Evolutionary conservation across 2,329 filamentous ascomycete genomes (phyloP), one percentile per base, ranked within the genome.

Genomic region (Thermomyces lanuginosus): DNA sequence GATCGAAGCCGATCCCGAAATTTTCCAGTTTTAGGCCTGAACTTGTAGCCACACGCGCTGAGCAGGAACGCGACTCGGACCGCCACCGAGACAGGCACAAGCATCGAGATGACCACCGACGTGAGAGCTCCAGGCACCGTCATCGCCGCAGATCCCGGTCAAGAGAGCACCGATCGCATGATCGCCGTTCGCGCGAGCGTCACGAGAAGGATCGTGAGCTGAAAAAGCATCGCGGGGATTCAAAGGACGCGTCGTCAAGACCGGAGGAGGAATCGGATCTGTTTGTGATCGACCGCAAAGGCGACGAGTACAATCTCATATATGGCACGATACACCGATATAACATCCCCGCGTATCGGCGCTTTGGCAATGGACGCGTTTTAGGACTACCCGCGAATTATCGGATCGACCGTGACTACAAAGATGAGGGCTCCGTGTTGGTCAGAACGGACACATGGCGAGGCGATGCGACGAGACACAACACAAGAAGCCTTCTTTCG

Each of bases 1-100:
- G 45, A 32, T 54, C 50, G 30, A 48, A 51, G 33, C 36, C 45
- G 21, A 60, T 77, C 12, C 78, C 79, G 6, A 81, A 73, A 40
- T 84, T 86, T 44, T 61, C 69, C 11, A 84, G 78, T 36, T 86
- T 84, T 57, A 74, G 66, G 38, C 67, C 65, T n/a, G n/a, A n/a
- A n/a, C n/a, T n/a, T n/a, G 33, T 65, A 63, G 33, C 28, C 42
- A 23, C 29, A 37, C 6, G 28, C 42, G 25, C 36, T 35, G 29
- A 38, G 38, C 41, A 28, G 16, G 30, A 30, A n/a, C 16, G 36
- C 27, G 24, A 40, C n/a, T n/a, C n/a, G 26, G 32, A 35, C 33
- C 30, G 32, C 25, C 37, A 34, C 35, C 36, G 32, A 26, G 36
- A 41, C 16, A 32, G 16, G 11, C 20, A 28, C 27, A 29, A 29